Evolutionary conservation across 2,329 filamentous ascomycete genomes (phyloP).

Genomic region (Talaromyces sp.): DNA sequence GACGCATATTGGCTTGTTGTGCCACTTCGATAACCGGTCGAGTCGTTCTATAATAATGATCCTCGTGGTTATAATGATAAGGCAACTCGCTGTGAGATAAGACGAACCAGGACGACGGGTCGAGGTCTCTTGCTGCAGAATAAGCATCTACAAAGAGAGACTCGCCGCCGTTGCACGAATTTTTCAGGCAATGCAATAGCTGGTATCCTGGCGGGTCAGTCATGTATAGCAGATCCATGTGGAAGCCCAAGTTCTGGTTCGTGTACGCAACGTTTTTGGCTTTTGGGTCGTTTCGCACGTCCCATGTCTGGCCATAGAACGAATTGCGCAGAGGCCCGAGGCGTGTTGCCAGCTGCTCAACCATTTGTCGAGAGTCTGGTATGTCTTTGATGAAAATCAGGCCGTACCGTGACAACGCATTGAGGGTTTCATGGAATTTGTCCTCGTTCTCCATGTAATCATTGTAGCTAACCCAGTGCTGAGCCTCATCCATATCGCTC

Average conservation of each 20-base stretch:
- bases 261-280: slow-evolving; percentile 95
- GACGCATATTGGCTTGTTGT: background rate
- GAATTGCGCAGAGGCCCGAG: slow-evolving; percentile 79
- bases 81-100: slow-evolving; percentile 46
- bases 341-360: slow-evolving; percentile 63
- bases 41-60: slow-evolving; percentile 57
- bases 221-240: slow-evolving; percentile 92
- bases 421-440: slow-evolving; percentile 58
- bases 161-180: slow-evolving; percentile 72
- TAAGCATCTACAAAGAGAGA: slow-evolving; percentile 81
- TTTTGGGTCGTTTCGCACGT: slow-evolving; percentile 74
- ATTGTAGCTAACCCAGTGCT: slow-evolving; percentile 59
- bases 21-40: slow-evolving; percentile 53
- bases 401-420: slow-evolving; percentile 61
- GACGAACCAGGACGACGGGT: slow-evolving; percentile 15
- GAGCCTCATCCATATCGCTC: slow-evolving; percentile 39
- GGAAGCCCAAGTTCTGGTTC: slow-evolving; percentile 72
- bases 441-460: slow-evolving; percentile 63
- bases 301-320: slow-evolving; percentile 88
- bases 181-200: slow-evolving; percentile 82
- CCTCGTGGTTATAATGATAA: slow-evolving; percentile 66
- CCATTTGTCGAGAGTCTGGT: slow-evolving; percentile 61
- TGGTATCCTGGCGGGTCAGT: slow-evolving; percentile 74
- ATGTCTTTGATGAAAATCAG: slow-evolving; percentile 73
- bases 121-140: slow-evolving; percentile 46